phyloP scores from a whole-genome alignment of 2,329 filamentous ascomycete genomes.

The Davidsoniella neocaledoniae region DNA sequence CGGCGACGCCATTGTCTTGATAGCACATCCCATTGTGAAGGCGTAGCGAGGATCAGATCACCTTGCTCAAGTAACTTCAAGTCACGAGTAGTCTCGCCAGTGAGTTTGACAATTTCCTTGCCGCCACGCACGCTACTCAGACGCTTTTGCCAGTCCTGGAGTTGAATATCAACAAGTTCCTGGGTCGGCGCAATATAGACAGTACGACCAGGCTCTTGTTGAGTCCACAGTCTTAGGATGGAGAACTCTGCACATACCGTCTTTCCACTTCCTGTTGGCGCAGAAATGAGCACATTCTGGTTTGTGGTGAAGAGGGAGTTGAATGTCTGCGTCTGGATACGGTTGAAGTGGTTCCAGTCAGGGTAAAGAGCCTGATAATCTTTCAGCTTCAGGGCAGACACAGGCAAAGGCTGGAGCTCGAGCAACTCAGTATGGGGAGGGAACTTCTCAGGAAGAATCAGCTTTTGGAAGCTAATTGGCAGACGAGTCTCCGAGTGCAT shows the following conservation, averaged over 20 bases:
- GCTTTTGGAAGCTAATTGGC: conserved; percentile 84
- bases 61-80: conserved; percentile 74
- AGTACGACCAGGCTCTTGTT: conserved; percentile 44
- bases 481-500: conserved; percentile 95
- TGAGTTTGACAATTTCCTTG: conserved; percentile 83
- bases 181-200: conserved; percentile 94
- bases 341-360: conserved; percentile 80
- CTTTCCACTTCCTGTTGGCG: conserved; percentile 91
- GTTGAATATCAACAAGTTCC: conserved; percentile 68
- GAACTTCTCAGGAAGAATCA: conserved; percentile 89
- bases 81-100: conserved; percentile 81
- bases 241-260: conserved; percentile 94
- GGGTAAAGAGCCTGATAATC: conserved; percentile 73
- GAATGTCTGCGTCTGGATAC: conserved; percentile 93
- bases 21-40: conserved; percentile 86
- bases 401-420: conserved; percentile 78
- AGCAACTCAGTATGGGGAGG: conserved; percentile 83
- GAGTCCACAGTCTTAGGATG: conserved; percentile 69
- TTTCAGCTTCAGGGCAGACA: conserved; percentile 71
- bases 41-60: conserved; percentile 83
- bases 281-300: conserved; percentile 83
- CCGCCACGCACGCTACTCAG: conserved; percentile 58
- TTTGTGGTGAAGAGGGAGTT: conserved; percentile 82
- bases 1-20: conserved; percentile 93
- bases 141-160: conserved; percentile 72